Evolutionary conservation across 306 rosid genomes (phyloP).

Genomic region (Cotoneaster glaucophyllus): DNA sequence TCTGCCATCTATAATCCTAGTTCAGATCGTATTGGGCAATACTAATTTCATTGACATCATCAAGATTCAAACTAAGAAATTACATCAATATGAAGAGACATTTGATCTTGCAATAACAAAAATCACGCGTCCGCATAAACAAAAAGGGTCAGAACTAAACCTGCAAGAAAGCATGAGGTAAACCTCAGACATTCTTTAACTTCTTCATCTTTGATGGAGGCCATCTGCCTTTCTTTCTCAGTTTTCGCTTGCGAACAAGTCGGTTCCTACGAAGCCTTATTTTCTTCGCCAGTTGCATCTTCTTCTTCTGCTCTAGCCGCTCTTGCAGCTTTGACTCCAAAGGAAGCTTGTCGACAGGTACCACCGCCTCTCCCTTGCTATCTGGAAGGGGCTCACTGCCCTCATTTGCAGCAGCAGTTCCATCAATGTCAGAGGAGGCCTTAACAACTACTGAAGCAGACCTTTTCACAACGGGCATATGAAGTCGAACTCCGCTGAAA

Average conservation of each 20-base stretch:
- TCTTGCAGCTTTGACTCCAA: conserved; percentile 77
- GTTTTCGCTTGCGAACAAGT: conserved; percentile 59
- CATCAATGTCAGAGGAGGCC: conserved; percentile 32
- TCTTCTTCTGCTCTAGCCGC: conserved; percentile 57
- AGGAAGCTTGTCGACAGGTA: conserved; percentile 62
- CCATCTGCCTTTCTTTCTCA: conserved; percentile 96
- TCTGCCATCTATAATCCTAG: neutral
- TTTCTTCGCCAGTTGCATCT: conserved; percentile 85
- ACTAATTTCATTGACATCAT: neutral
- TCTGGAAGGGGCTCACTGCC: conserved; percentile 23
- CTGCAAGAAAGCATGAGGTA: conserved; percentile 27
- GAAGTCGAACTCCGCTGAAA: conserved; percentile 31
- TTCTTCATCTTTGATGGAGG: conserved; percentile 96
- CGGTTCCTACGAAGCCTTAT: conserved; percentile 73
- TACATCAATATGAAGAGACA: conserved; percentile 1
- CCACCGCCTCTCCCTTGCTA: conserved; percentile 36
- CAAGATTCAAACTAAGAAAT: conserved; percentile 16
- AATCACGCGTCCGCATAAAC: conserved; percentile 3
- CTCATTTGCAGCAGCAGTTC: conserved; percentile 11
- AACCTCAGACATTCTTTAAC: conserved; percentile 66
- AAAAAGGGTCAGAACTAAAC: conserved; percentile 27
- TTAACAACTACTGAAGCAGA: conserved; percentile 17
- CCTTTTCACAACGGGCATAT: conserved; percentile 14
- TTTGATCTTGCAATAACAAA: conserved; percentile 2
- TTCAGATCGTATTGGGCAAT: neutral